phyloP scores from a whole-genome alignment of 2,329 filamentous ascomycete genomes.

The Colletotrichum coccodes region DNA sequence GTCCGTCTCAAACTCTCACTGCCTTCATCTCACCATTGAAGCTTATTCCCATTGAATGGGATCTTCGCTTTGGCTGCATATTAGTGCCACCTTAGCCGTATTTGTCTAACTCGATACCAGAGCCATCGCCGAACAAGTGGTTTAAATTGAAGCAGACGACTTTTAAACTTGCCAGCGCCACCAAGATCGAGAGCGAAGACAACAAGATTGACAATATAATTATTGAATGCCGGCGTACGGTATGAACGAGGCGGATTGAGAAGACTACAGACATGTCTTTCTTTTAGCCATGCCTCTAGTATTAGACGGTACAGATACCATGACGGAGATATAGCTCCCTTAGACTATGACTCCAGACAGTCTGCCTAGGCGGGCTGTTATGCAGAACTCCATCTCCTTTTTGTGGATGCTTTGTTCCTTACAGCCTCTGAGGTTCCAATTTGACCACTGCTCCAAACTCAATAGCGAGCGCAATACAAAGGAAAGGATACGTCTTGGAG shows the following conservation, averaged over 20 bases:
- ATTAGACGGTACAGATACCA: slow-evolving; percentile 4
- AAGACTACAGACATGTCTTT: background rate
- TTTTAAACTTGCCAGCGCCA: no score
- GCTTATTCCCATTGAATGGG: background rate
- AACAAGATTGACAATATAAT: background rate
- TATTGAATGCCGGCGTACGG: background rate
- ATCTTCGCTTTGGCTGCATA: background rate
- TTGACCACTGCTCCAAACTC: slow-evolving; percentile 13
- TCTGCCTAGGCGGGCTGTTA: slow-evolving; percentile 2
- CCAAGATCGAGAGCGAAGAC: background rate
- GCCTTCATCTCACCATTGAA: background rate
- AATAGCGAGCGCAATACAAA: slow-evolving; percentile 12
- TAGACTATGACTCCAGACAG: background rate
- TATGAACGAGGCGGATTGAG: background rate
- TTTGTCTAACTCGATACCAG: no score
- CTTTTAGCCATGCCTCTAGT: background rate
- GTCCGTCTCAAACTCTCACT: background rate
- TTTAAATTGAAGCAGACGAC: background rate
- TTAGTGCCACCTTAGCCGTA: background rate
- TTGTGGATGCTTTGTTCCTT: slow-evolving; percentile 8
- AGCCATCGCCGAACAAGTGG: background rate
- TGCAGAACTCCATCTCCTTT: slow-evolving; percentile 21
- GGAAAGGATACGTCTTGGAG: background rate
- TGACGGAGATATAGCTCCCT: slow-evolving; percentile 2
- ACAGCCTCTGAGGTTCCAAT: slow-evolving; percentile 4